A percentile compares a stretch with the other conserved stretches of the same genome.
These are phyloP conservation scores for Wallacemonas sp. DNA, from an alignment of 208 protist species.

Conservation along the genomic window DNA sequence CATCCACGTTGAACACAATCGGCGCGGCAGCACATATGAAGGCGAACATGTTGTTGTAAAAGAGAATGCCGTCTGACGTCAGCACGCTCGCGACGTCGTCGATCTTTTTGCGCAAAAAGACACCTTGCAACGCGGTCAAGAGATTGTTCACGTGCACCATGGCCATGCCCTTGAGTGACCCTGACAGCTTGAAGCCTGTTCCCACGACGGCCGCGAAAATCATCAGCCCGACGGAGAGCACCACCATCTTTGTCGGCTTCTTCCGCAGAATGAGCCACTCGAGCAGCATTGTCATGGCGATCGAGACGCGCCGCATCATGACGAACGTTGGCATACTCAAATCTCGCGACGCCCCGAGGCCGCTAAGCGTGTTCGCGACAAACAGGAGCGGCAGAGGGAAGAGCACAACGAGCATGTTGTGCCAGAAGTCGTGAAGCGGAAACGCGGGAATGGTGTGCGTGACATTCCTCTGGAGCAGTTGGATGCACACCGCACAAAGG, in stretches of 20 bases:
- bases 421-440: conserved; percentile 11
- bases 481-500: conserved; percentile 11
- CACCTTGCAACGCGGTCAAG: conserved; percentile 30
- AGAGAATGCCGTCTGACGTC: conserved; percentile 34
- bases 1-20: conserved; percentile 10
- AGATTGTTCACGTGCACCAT: conserved; percentile 39
- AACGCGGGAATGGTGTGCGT: conserved; percentile 12
- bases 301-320: conserved; percentile 37
- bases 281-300: conserved; percentile 34
- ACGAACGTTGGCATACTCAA: conserved; percentile 47
- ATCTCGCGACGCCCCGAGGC: conserved; percentile 30
- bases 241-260: conserved; percentile 1
- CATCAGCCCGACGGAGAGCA: conserved; percentile 24
- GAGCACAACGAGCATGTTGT: conserved; percentile 19
- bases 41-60: conserved; percentile 33
- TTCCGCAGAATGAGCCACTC: conserved; percentile 21
- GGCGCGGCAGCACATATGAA: background rate
- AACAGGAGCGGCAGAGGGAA: conserved; percentile 41
- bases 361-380: conserved; percentile 35
- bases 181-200: conserved; percentile 11
- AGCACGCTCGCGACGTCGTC: conserved; percentile 16
- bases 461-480: conserved; percentile 8
- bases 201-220: conserved; percentile 25
- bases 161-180: conserved; percentile 12
- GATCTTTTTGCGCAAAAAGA: conserved; percentile 25